Evolutionary conservation across 1,139 yeast genomes (phyloP).

Genomic region (Yamadazyma triangularis): DNA sequence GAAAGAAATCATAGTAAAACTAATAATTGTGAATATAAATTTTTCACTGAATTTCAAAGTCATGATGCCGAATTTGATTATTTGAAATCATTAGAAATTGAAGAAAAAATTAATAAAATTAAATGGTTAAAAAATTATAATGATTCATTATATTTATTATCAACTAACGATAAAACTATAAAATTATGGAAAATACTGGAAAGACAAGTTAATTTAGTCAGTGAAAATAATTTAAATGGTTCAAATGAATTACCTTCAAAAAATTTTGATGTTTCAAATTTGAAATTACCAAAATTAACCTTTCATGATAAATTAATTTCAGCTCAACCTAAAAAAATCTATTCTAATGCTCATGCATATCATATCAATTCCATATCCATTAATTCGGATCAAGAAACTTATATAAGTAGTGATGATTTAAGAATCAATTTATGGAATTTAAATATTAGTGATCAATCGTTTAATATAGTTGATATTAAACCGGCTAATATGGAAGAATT

Average conservation of each 20-base stretch:
- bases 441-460: constrained; percentile 91
- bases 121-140: constrained; percentile 92
- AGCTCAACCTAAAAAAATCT: constrained; percentile 89
- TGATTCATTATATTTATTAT: constrained; percentile 80
- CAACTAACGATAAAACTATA: constrained; percentile 96
- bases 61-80: constrained; percentile 99
- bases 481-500: constrained; percentile 99
- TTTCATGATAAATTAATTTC: constrained; percentile 92
- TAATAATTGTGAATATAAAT: constrained; percentile 78
- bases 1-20: constrained; percentile 81
- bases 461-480: constrained; percentile 95
- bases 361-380: constrained; percentile 95
- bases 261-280: constrained; percentile 23
- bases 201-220: constrained; percentile 84
- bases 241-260: constrained; percentile 18
- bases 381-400: constrained; percentile 97
- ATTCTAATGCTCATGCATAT: constrained; percentile 96
- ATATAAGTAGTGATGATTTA: constrained; percentile 88
- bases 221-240: constrained; percentile 78
- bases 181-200: constrained; percentile 96
- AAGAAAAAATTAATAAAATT: constrained; percentile 95
- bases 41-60: constrained; percentile 94
- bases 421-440: constrained; percentile 95
- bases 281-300: constrained; percentile 82
- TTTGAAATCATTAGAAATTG: constrained; percentile 91